Evolutionary conservation across 2,329 filamentous ascomycete species (phyloP), one percentile per base, ranked within the genome.

Genomic region (Pyrenochaeta sp.): DNA sequence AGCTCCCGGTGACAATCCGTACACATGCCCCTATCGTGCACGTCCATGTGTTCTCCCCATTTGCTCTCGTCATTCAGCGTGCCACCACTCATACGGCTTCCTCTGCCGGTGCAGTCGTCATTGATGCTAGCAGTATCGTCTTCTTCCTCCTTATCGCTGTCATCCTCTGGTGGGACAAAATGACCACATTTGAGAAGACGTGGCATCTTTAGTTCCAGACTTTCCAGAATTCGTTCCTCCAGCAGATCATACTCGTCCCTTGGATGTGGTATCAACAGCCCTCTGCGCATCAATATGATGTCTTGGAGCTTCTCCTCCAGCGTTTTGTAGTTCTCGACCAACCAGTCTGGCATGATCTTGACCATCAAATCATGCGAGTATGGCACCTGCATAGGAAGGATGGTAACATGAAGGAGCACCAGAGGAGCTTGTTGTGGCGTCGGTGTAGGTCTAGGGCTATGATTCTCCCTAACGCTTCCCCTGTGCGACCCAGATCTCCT

Each of bases 191-290:
- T 86, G 6, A 89, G 77, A 29, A 92, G 84, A 3, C 86, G 79
- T 3, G 87, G 87, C 20, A 85, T 74, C 1, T 84, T 85, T 11
- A 93, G 75, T 65, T 90, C 88, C 31, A 92, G 72, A 2, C 86
- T 85, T 68, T 92, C 88, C 3, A 92, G 74, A 22, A 93, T 76
- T 19, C 88, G 78, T 72, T 92, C 89, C 71, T 93, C 88, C 0
- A 94, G 79, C 43, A 90, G 73, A 67, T 92, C 89, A 60, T 89
- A 93, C 65, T 92, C 89, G 42, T 87, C 86, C 55, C 89, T 83
- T 1, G 89, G 89, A 63, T 94, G 90, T 2, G 88, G 83, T 6
- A 94, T 79, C 29, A 94, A 74, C 22, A 94, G 79, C 2, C 88
- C 89, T 15, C 89, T 81, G 62, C 88, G 81, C 52, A 88, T 79